Evolutionary conservation across 2,329 filamentous ascomycete genomes (phyloP).

Genomic region (Fusarium temperatum): DNA sequence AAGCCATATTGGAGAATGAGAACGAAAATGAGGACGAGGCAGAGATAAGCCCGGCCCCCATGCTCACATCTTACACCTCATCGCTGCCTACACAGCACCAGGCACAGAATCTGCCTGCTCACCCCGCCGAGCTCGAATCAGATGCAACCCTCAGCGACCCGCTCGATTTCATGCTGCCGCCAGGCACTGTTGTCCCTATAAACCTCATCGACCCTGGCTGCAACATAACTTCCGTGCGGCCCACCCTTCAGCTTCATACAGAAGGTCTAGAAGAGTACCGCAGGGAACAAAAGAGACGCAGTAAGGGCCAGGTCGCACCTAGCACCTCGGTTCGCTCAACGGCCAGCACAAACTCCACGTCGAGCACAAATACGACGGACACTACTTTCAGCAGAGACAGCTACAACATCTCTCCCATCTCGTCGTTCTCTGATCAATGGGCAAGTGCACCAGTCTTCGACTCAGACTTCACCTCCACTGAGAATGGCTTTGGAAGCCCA

Average conservation of each 20-base stretch:
- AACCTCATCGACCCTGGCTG: slow-evolving; percentile 35
- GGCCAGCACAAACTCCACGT: slow-evolving; percentile 50
- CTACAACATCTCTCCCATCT: slow-evolving; percentile 58
- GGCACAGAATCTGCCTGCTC: slow-evolving; percentile 29
- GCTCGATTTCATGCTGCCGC: slow-evolving; percentile 42
- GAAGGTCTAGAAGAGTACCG: slow-evolving; percentile 47
- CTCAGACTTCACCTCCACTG: slow-evolving; percentile 57
- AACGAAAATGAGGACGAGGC: slow-evolving; percentile 22
- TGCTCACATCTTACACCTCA: slow-evolving; percentile 19
- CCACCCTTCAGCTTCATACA: slow-evolving; percentile 53
- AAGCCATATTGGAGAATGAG: slow-evolving; percentile 42
- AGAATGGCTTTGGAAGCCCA: slow-evolving; percentile 51
- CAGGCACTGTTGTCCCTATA: slow-evolving; percentile 38
- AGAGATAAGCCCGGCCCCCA: slow-evolving; percentile 29
- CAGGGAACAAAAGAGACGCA: slow-evolving; percentile 45
- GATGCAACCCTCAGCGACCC: slow-evolving; percentile 29
- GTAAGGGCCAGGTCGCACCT: slow-evolving; percentile 54
- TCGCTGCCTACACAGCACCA: slow-evolving; percentile 30
- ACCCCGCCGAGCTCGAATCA: slow-evolving; percentile 41
- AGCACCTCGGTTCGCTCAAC: slow-evolving; percentile 60
- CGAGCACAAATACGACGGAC: slow-evolving; percentile 49
- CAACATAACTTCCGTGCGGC: slow-evolving; percentile 39
- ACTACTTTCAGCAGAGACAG: slow-evolving; percentile 52
- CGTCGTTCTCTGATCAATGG: slow-evolving; percentile 53
- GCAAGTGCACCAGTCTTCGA: slow-evolving; percentile 52